These are phyloP conservation scores for Sordariomycetes sp. DNA, from an alignment of 2,329 filamentous ascomycete species.

Conservation along the genomic window DNA sequence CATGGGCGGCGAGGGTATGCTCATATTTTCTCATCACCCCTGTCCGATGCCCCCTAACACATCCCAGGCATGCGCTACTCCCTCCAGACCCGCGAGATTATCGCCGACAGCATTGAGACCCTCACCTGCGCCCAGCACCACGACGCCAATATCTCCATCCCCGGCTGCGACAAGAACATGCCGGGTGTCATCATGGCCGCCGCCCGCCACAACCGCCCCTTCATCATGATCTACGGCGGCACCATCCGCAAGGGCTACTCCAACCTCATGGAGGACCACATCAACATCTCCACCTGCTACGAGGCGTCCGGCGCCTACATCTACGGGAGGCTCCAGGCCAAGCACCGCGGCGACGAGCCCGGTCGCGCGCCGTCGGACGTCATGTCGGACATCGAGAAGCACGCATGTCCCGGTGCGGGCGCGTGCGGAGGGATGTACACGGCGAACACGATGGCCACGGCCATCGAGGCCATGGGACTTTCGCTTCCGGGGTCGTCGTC, in stretches of 20 bases:
- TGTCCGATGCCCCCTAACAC: slow-evolving; percentile 5
- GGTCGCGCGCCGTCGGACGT: slow-evolving; percentile 66
- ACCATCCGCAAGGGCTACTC: slow-evolving; percentile 85
- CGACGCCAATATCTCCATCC: slow-evolving; percentile 87
- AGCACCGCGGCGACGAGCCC: slow-evolving; percentile 47
- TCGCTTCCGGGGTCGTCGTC: slow-evolving; percentile 75
- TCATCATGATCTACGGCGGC: slow-evolving; percentile 91
- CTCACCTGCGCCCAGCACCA: slow-evolving; percentile 87
- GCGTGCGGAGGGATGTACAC: slow-evolving; percentile 87
- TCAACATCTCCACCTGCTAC: slow-evolving; percentile 85
- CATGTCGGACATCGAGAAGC: slow-evolving; percentile 68
- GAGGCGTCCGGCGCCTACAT: slow-evolving; percentile 76
- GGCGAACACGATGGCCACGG: slow-evolving; percentile 87
- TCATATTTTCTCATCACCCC: neutral
- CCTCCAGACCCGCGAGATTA: slow-evolving; percentile 80
- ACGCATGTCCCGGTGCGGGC: slow-evolving; percentile 57
- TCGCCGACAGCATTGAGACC: slow-evolving; percentile 88
- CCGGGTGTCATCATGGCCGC: slow-evolving; percentile 86
- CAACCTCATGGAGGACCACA: slow-evolving; percentile 59
- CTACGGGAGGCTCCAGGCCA: slow-evolving; percentile 67
- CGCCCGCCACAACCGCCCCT: slow-evolving; percentile 82
- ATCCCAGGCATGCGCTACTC: slow-evolving; percentile 82
- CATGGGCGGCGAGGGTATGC: slow-evolving; percentile 79
- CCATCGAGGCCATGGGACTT: slow-evolving; percentile 81
- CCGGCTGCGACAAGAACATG: slow-evolving; percentile 98